Evolutionary conservation across 805 yeast species (phyloP).

Genomic region (Cyberlindnera mrakii): DNA sequence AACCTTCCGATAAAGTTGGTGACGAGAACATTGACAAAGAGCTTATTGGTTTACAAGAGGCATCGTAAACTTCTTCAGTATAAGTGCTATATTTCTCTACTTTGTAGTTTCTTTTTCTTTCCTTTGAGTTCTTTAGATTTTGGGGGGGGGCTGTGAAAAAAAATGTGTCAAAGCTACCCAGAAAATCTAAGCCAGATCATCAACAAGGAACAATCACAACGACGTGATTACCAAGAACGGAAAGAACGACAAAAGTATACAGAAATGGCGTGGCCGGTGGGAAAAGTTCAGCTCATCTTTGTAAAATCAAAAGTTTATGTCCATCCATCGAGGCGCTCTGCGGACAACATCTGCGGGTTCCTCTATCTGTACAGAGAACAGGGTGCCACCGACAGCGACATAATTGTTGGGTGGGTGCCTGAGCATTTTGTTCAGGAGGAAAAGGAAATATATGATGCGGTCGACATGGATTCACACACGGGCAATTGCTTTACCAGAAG

Average conservation of each 20-base stretch:
- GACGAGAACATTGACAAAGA: conserved; percentile 22
- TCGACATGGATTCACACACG: conserved; percentile 34
- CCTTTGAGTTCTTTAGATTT: too few relatives aligned
- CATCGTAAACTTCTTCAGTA: not conserved
- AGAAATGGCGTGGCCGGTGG: conserved; percentile 13
- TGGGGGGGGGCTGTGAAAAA: too few relatives aligned
- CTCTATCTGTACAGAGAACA: conserved; percentile 56
- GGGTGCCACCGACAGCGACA: conserved; percentile 43
- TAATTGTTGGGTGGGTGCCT: conserved; percentile 65
- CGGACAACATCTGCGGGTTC: conserved; percentile 78
- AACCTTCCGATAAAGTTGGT: not conserved
- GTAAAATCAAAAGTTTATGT: conserved; percentile 70
- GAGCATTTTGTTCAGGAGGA: conserved; percentile 40
- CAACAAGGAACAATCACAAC: too few relatives aligned
- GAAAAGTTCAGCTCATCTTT: conserved; percentile 26
- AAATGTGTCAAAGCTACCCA: too few relatives aligned
- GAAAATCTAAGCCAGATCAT: too few relatives aligned
- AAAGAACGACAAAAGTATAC: not conserved
- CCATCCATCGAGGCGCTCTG: conserved; percentile 70
- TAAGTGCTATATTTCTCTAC: too few relatives aligned
- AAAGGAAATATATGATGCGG: conserved; percentile 37
- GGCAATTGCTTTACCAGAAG: conserved; percentile 35
- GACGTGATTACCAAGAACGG: not conserved
- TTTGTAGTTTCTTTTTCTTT: too few relatives aligned
- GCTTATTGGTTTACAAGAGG: conserved; percentile 16